These are phyloP conservation scores for Bruguiera sexangula DNA, from an alignment of 345 rosid species.

Conservation along the genomic window DNA sequence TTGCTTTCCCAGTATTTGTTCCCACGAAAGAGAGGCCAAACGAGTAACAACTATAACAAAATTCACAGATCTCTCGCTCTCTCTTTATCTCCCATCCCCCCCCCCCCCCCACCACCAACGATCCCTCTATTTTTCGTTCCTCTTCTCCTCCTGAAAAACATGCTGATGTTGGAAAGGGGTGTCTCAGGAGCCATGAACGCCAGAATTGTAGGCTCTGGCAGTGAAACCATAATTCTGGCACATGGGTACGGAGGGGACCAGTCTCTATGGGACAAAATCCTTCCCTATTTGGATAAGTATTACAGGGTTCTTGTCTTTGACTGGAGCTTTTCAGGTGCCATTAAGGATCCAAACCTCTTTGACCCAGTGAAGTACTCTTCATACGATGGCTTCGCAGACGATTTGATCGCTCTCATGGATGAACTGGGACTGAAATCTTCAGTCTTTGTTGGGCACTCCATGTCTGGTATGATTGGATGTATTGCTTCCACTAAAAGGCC, in stretches of 20 bases:
- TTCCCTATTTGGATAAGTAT: conserved; percentile 43
- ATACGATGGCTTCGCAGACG: conserved; percentile 53
- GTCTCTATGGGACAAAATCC: conserved; percentile 32
- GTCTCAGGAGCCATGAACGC: conserved; percentile 58
- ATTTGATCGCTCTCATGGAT: conserved; percentile 53
- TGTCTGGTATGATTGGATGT: conserved; percentile 84
- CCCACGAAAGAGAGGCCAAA: conserved; percentile 2
- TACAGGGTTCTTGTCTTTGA: conserved; percentile 62
- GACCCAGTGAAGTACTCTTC: conserved; percentile 58
- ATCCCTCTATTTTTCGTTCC: neutral
- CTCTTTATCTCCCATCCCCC: neutral
- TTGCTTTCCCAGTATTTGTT: neutral
- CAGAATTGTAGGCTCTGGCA: conserved; percentile 43
- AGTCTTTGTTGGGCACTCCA: conserved; percentile 72
- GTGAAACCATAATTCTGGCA: conserved; percentile 27
- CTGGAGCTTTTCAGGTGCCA: conserved; percentile 69
- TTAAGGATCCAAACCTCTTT: conserved; percentile 46
- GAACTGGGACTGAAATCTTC: conserved; percentile 42
- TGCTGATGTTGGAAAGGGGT: conserved; percentile 39
- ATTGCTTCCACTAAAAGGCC: conserved; percentile 74
- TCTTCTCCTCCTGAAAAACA: conserved; percentile 2
- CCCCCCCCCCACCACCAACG: too few relatives aligned
- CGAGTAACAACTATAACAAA: neutral
- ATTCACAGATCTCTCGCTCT: neutral
- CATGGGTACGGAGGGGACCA: conserved; percentile 81